phyloP scores from a whole-genome alignment of 2,329 filamentous ascomycete species.

The Aspergillus ochraceoroseus region DNA sequence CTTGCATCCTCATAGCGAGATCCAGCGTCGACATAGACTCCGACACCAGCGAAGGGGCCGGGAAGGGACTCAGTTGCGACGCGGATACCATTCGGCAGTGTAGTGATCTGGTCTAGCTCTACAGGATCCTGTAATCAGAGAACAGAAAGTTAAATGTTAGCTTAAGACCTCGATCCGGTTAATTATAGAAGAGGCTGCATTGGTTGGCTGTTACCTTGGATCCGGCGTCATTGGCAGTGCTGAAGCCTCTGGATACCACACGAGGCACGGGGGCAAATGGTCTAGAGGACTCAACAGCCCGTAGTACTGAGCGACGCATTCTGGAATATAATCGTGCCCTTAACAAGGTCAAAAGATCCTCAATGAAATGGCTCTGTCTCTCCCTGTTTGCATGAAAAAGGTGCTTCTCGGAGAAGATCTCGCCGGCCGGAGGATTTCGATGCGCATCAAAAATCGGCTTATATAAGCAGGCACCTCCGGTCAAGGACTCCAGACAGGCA shows the following conservation, averaged over 20 bases:
- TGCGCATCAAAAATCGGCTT: conserved; percentile 20
- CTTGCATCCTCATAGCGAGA: conserved; percentile 86
- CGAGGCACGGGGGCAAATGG: conserved; percentile 34
- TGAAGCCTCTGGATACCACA: conserved; percentile 34
- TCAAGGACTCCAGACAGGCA: conserved; percentile 1
- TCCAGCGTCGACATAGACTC: conserved; percentile 91
- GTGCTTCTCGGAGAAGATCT: conserved; percentile 16
- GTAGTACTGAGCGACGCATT: conserved; percentile 42
- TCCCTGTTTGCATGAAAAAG: conserved; percentile 12
- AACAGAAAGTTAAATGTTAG: conserved; percentile 10
- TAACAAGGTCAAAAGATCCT: conserved; percentile 2
- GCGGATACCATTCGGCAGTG: conserved; percentile 83
- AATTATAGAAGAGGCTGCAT: background rate
- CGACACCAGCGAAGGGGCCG: conserved; percentile 89
- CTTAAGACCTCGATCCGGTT: background rate
- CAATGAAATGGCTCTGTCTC: conserved; percentile 11
- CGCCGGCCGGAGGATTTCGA: conserved; percentile 18
- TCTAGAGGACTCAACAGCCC: conserved; percentile 38
- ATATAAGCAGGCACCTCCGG: conserved; percentile 27
- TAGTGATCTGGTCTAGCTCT: conserved; percentile 82
- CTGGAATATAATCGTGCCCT: conserved; percentile 13
- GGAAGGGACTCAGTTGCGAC: conserved; percentile 93
- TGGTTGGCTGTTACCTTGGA: conserved; percentile 30
- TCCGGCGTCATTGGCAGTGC: conserved; percentile 31
- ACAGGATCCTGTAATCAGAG: conserved; percentile 61